Conservation (phyloP, 2,329 filamentous ascomycete genomes). For the Lachnellula hyalina region DNA sequence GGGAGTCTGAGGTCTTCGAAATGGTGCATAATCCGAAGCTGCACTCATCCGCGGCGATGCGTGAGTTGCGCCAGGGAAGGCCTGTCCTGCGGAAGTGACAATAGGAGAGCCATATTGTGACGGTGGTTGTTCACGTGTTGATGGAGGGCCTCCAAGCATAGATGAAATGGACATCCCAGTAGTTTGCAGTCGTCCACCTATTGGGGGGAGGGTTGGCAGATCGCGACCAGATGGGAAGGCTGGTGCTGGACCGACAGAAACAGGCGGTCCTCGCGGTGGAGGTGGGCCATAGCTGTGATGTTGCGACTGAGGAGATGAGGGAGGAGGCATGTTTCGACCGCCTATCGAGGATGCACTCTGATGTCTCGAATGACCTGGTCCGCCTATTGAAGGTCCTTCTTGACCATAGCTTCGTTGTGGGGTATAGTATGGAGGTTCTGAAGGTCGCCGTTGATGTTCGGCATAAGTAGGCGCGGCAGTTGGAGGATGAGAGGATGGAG, state of each 20-base stretch:
- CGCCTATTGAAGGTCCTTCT: slow-evolving; percentile 26
- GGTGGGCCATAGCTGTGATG: slow-evolving; percentile 32
- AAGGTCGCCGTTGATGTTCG: slow-evolving; percentile 31
- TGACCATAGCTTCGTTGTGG: slow-evolving; percentile 26
- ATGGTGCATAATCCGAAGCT: slow-evolving; percentile 55
- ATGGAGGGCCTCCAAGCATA: slow-evolving; percentile 54
- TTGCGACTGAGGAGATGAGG: slow-evolving; percentile 44
- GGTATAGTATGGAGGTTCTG: slow-evolving; percentile 30
- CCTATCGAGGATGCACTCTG: slow-evolving; percentile 31
- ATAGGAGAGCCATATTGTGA: slow-evolving; percentile 44
- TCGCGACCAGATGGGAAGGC: slow-evolving; percentile 48
- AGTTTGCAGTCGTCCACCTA: slow-evolving; percentile 41
- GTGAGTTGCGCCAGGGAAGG: slow-evolving; percentile 37
- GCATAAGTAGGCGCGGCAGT: slow-evolving; percentile 24
- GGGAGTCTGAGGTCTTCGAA: slow-evolving; percentile 67
- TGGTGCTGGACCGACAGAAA: slow-evolving; percentile 34
- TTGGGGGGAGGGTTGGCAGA: slow-evolving; percentile 43
- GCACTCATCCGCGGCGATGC: slow-evolving; percentile 32
- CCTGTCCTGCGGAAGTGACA: slow-evolving; percentile 31
- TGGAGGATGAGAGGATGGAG: slow-evolving; percentile 29
- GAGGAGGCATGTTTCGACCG: slow-evolving; percentile 41
- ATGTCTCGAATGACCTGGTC: slow-evolving; percentile 27
- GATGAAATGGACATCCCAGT: slow-evolving; percentile 65
- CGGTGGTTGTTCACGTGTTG: slow-evolving; percentile 39
- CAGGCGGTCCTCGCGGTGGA: slow-evolving; percentile 36